Percentiles rank a stretch among this genome's conserved stretches.
Conservation (phyloP, 2,329 filamentous ascomycete species). For the Leptographium procerum region DNA sequence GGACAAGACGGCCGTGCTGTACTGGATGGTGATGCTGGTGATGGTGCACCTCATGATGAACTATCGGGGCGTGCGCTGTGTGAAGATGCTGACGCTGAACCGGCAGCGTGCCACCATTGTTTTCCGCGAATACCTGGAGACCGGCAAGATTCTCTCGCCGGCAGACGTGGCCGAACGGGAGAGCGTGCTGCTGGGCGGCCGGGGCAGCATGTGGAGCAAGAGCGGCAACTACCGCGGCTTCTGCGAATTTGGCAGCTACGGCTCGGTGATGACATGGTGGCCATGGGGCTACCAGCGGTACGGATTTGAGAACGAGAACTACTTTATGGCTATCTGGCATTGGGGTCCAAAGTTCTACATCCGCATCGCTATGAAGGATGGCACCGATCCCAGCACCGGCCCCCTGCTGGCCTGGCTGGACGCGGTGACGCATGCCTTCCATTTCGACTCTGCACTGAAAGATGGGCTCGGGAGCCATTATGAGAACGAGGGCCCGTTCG, state of each 20-base stretch:
- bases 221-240: slow-evolving; percentile 21
- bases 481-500: slow-evolving; percentile 24
- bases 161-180: slow-evolving; percentile 53
- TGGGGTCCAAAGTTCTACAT: slow-evolving; percentile 38
- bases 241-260: slow-evolving; percentile 28
- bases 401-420: slow-evolving; percentile 26
- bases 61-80: slow-evolving; percentile 71
- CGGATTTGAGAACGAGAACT: slow-evolving; percentile 32
- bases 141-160: slow-evolving; percentile 46
- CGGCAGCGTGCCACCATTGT: slow-evolving; percentile 75
- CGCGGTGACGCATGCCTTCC: slow-evolving; percentile 29
- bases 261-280: slow-evolving; percentile 21
- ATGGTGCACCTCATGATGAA: slow-evolving; percentile 73
- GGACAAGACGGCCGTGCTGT: slow-evolving; percentile 61
- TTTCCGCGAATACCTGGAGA: slow-evolving; percentile 46
- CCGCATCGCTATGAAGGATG: slow-evolving; percentile 46
- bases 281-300: slow-evolving; percentile 23
- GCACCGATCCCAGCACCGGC: slow-evolving; percentile 23
- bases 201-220: slow-evolving; percentile 30
- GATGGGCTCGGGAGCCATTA: slow-evolving; percentile 24
- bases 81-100: slow-evolving; percentile 76
- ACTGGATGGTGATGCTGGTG: slow-evolving; percentile 59
- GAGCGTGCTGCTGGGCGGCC: slow-evolving; percentile 48
- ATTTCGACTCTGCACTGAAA: slow-evolving; percentile 24
- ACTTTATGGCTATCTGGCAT: slow-evolving; percentile 49